Evolutionary conservation across 768 basidiomycete genomes (phyloP), one percentile per base, ranked within the genome.

Genomic region (Collybia mongolica): DNA sequence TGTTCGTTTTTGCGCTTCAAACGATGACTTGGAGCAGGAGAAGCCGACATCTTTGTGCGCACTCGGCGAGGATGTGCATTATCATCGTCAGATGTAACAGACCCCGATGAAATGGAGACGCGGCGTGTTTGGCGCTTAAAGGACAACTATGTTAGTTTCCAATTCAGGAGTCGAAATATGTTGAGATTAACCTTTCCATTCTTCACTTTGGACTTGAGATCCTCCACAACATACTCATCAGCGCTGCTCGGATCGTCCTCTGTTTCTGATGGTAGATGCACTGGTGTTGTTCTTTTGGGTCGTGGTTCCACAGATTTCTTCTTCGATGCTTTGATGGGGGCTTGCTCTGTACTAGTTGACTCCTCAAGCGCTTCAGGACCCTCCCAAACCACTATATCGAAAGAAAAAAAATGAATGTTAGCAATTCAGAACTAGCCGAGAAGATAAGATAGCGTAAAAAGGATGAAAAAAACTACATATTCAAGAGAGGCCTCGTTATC

Each of bases 151-250:
- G 51, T 29, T 37, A 28, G 28, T 51, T n/a, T n/a, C n/a, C 43
- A 40, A 49, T 4, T 54, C 49, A 54, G 32, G 44, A 40, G 47
- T 6, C 44, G 35, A 22, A 3, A 69, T 70, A 58, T 39, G 19
- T 26, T 8, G 40, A 39, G 11, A 73, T 77, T 57, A 56, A 83
- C 84, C 74, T 75, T 80, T 38, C 52, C 65, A 57, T 49, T 60
- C 64, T 62, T 71, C 59, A 54, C 65, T 55, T 71, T 74, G 18
- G 48, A 45, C 56, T 58, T 64, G 51, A 63, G 63, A 19, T 66
- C 62, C 53, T 78, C 79, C 42, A 70, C 82, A 43, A 87, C 73
- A 63, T 88, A 90, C 57, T 91, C 89, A 58, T 90, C 88, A 52
- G 80, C 86, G 61, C 83, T 87, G 49, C 74, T 75, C 26, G 67